phyloP scores from a whole-genome alignment of 2,329 filamentous ascomycete genomes.

The Aspergillus brunneoviolaceus region DNA sequence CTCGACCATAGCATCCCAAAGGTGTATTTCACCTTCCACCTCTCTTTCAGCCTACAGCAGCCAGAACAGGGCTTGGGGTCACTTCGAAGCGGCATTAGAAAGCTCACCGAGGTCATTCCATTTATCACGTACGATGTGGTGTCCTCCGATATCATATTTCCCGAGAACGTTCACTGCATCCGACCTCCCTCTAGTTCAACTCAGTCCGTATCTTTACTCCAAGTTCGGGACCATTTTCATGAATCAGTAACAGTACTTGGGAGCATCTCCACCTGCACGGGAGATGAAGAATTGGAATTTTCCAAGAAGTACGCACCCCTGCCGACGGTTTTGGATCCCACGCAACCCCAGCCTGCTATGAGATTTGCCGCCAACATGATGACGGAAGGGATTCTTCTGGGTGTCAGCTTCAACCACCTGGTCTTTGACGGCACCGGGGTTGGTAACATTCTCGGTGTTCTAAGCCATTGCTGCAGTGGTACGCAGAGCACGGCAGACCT shows the following conservation, averaged over 20 bases:
- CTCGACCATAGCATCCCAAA: constrained; percentile 2
- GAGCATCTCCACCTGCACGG: not conserved
- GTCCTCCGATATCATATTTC: not conserved
- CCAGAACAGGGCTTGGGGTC: not conserved
- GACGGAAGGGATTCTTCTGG: not conserved
- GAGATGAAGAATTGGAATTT: not conserved
- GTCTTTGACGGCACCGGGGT: constrained; percentile 2
- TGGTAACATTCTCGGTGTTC: not conserved
- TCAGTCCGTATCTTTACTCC: not conserved
- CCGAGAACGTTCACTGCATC: constrained; percentile 5
- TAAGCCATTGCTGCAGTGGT: not conserved
- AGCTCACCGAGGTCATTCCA: not conserved
- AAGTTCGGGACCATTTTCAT: not conserved
- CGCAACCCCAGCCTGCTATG: not conserved
- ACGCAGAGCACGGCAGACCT: not conserved
- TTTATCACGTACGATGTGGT: not conserved
- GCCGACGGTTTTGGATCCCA: not conserved
- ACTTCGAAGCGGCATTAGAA: not conserved
- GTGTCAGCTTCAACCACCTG: constrained; percentile 1
- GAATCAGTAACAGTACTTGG: not conserved
- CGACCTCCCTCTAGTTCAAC: not conserved
- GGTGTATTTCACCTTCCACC: constrained; percentile 4
- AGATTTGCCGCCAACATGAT: constrained; percentile 3
- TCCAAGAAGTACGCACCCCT: not conserved
- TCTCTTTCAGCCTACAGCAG: not conserved